Conservation (phyloP, 805 yeast genomes). For the Danielia reshetovae region DNA sequence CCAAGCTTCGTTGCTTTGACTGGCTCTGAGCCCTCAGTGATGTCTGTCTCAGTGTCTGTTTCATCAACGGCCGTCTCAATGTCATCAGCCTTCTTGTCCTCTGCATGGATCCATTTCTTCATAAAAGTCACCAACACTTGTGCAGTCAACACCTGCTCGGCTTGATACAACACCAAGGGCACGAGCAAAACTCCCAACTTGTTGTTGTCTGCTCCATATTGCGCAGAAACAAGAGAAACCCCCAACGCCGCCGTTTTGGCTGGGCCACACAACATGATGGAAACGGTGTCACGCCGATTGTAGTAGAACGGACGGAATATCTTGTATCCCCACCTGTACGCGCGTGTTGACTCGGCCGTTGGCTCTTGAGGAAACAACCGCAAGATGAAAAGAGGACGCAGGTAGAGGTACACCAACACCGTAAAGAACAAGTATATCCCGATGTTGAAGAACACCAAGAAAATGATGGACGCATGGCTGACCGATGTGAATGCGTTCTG, state of each 20-base stretch:
- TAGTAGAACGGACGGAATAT: slow-evolving; percentile 65
- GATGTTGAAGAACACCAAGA: slow-evolving; percentile 77
- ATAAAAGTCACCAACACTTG: slow-evolving; percentile 63
- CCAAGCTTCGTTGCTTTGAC: too few relatives aligned
- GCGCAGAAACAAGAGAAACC: slow-evolving; percentile 75
- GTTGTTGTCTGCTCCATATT: slow-evolving; percentile 61
- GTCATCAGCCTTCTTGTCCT: slow-evolving; percentile 18
- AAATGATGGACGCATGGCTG: slow-evolving; percentile 63
- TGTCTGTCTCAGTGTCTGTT: background rate
- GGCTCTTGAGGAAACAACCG: slow-evolving; percentile 46
- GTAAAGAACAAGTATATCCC: slow-evolving; percentile 81
- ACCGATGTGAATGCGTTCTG: slow-evolving; percentile 74
- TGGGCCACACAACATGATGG: slow-evolving; percentile 84
- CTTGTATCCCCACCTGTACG: slow-evolving; percentile 44
- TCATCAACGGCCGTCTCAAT: slow-evolving; percentile 10
- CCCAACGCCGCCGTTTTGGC: slow-evolving; percentile 94
- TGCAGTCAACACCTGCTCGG: slow-evolving; percentile 82
- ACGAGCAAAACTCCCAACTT: slow-evolving; percentile 70
- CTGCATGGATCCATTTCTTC: slow-evolving; percentile 62
- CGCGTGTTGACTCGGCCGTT: slow-evolving; percentile 35
- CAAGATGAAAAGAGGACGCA: slow-evolving; percentile 57
- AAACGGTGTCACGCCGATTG: slow-evolving; percentile 65
- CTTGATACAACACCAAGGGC: slow-evolving; percentile 81
- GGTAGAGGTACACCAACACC: slow-evolving; percentile 49
- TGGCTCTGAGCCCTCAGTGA: too few relatives aligned